Percentiles rank a stretch among this genome's conserved stretches.
phyloP scores from a whole-genome alignment of 768 basidiomycete species.

The Calocybe indica region DNA sequence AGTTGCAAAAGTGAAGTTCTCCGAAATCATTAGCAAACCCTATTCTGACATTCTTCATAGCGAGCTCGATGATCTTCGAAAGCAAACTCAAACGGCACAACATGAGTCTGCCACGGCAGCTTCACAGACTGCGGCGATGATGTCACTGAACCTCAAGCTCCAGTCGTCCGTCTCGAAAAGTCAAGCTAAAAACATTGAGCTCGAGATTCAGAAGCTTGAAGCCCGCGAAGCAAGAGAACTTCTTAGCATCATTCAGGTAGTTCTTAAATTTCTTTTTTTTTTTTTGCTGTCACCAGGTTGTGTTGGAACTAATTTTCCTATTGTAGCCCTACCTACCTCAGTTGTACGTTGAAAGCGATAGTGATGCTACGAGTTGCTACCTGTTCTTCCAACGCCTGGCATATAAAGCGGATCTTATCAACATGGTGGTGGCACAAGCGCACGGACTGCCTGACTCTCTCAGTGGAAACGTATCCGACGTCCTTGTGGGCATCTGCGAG shows the following conservation, averaged over 20 bases:
- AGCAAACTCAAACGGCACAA: conserved; percentile 81
- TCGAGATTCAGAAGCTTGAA: conserved; percentile 83
- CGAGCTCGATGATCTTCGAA: conserved; percentile 79
- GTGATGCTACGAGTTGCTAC: conserved; percentile 83
- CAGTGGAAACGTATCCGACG: conserved; percentile 75
- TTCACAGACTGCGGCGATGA: conserved; percentile 87
- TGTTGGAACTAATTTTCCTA: conserved; percentile 1
- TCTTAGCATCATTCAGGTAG: conserved; percentile 76
- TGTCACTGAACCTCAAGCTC: conserved; percentile 91
- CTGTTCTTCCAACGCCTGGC: conserved; percentile 90
- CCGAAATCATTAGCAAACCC: conserved; percentile 1
- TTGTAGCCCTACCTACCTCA: conserved; percentile 85
- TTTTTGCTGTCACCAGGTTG: not conserved
- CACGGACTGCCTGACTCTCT: conserved; percentile 85
- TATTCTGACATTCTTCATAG: conserved; percentile 29
- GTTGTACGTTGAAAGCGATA: conserved; percentile 84
- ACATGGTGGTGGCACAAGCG: conserved; percentile 71
- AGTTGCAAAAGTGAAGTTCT: conserved; percentile 65
- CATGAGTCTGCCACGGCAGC: conserved; percentile 77
- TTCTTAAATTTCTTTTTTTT: not conserved
- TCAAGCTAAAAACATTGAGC: conserved; percentile 83
- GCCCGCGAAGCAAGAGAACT: conserved; percentile 78
- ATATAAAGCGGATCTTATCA: conserved; percentile 83
- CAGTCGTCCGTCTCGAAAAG: conserved; percentile 90
- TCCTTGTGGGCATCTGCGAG: conserved; percentile 92